Evolutionary conservation across 176 grass and related monocot genomes (phyloP), one percentile per base, ranked within the genome.

Genomic region (Aegilops umbellulata): DNA sequence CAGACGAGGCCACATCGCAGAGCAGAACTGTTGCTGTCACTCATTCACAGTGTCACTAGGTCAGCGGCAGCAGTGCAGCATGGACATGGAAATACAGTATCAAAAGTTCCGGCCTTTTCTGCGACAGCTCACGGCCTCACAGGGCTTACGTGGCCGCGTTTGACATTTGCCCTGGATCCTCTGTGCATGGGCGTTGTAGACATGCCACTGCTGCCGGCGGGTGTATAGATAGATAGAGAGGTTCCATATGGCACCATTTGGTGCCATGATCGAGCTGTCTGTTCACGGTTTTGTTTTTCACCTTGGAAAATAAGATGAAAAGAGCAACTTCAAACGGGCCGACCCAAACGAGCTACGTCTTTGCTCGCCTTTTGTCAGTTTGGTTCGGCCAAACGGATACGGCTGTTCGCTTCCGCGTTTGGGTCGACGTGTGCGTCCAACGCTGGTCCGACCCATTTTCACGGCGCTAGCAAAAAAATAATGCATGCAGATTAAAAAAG

Each of bases 111-210:
- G 41, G 47, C 76, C 61, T 87, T 87, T 91, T 62, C 27, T 19
- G 69, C 44, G 76, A 87, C 81, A 64, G 85, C 68, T 87, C 85
- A 87, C 65, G 22, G 80, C 29, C 67, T 81, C 85, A 88, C 90
- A 81, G 77, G 62, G 63, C 82, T 61, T 80, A 81, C 80, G 61
- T 88, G 69, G 77, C 70, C 53, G 13, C 53, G 70, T 88, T 91
- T 91, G 90, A 88, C 85, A 63, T 70, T 70, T 88, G 49, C 31
- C 38, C 23, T 42, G 49, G 85, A 91, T 81, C 62, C 38, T 88
- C 51, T 81, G 47, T 68, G 81, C 75, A 20, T 23, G 6, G 14
- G 60, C 74, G 36, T 20, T 58, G 19, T 0, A 79, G 64, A 58
- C 64, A 30, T 12, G 7, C 25, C 25, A 47, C 20, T 27, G 63